These are phyloP conservation scores for Pleurotus eryngii DNA, from an alignment of 768 basidiomycete species.

Conservation along the genomic window DNA sequence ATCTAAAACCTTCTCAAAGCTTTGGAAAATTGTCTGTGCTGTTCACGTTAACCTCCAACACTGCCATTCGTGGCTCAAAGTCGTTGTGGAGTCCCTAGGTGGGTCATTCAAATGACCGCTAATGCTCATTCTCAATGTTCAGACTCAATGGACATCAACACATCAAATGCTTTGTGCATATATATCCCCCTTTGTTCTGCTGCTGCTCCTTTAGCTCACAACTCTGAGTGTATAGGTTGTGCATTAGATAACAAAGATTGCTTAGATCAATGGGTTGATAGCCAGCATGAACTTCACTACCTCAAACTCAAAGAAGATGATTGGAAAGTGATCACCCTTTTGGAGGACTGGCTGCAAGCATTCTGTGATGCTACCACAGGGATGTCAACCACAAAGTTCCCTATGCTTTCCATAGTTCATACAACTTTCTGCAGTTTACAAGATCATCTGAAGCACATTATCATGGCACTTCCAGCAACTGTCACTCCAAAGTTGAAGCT, in stretches of 20 bases:
- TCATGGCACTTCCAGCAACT: constrained; percentile 17
- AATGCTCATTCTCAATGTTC: constrained; percentile 29
- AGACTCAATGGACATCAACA: constrained; percentile 30
- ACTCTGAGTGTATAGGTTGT: constrained; percentile 15
- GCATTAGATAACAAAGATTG: constrained; percentile 17
- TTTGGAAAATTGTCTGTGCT: constrained; percentile 18
- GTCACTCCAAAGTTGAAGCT: constrained; percentile 12
- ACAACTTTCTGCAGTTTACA: constrained; percentile 31
- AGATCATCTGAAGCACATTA: constrained; percentile 19
- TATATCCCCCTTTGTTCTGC: not conserved
- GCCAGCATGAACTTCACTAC: constrained; percentile 15
- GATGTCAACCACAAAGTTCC: constrained; percentile 27
- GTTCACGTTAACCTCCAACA: constrained; percentile 19
- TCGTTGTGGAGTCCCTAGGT: constrained; percentile 4
- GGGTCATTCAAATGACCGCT: not conserved
- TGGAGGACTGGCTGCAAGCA: constrained; percentile 21
- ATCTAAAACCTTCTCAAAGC: constrained; percentile 8
- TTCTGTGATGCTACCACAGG: constrained; percentile 28
- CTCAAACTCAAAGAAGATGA: constrained; percentile 18
- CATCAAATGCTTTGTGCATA: constrained; percentile 28
- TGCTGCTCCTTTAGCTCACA: not conserved
- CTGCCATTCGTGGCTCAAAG: constrained; percentile 10
- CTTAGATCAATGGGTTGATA: constrained; percentile 14
- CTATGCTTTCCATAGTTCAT: constrained; percentile 29
- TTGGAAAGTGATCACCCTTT: constrained; percentile 22